Evolutionary conservation across 352 stramenopile genomes (phyloP).

Genomic region (Saprolegnia diclina): DNA sequence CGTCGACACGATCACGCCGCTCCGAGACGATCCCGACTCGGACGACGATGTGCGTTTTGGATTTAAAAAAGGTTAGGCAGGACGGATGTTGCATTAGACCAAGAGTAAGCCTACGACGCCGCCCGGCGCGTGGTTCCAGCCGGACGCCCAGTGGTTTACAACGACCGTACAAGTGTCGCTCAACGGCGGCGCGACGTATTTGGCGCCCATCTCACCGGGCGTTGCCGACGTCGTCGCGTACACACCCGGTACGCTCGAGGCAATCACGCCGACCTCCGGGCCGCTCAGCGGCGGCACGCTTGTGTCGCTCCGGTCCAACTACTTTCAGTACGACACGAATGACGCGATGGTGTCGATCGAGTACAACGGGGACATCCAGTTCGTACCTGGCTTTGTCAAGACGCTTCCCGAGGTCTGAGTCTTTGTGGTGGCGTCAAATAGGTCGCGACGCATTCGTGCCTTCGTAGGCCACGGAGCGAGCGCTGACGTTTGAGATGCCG

Average conservation of each 20-base stretch:
- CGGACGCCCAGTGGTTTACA: conserved; percentile 28
- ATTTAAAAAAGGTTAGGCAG: neutral
- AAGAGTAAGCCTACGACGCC: neutral
- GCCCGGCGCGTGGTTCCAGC: neutral
- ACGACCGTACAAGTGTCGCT: conserved; percentile 44
- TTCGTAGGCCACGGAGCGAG: neutral
- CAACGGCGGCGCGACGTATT: conserved; percentile 37
- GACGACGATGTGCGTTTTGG: neutral
- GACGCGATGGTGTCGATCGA: conserved; percentile 44
- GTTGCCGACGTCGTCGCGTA: conserved; percentile 32
- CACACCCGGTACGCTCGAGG: conserved; percentile 33
- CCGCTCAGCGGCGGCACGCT: conserved; percentile 43
- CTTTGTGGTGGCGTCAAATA: too few species aligned
- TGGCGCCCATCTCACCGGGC: conserved; percentile 27
- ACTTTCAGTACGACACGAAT: conserved; percentile 55
- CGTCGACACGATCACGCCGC: conserved; percentile 1
- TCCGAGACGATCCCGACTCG: neutral
- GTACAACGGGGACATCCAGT: conserved; percentile 27
- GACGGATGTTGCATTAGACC: neutral
- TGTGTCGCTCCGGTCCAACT: conserved; percentile 43
- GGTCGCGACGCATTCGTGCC: too few species aligned
- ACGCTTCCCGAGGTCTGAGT: neutral
- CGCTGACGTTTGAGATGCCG: conserved; percentile 10
- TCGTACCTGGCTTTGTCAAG: neutral
- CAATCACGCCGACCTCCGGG: conserved; percentile 37